Conservation (phyloP, 768 basidiomycete species). For the Chalciporus chontae region DNA sequence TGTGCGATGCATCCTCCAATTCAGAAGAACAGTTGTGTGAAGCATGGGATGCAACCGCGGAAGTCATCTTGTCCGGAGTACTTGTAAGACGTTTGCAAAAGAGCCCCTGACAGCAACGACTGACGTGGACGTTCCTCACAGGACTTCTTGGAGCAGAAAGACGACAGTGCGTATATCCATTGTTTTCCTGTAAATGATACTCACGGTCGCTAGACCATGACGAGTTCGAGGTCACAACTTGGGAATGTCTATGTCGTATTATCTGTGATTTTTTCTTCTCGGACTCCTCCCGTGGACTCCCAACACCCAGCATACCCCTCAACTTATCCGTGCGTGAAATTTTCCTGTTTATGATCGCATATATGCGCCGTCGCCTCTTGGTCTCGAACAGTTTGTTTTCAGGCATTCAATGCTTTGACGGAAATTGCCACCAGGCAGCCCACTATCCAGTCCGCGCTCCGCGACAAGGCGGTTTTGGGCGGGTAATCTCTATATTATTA, state of each 20-base stretch:
- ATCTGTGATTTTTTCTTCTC: conserved; percentile 39
- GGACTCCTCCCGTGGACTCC: conserved; percentile 13
- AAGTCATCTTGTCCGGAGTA: conserved; percentile 50
- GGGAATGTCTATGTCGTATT: conserved; percentile 26
- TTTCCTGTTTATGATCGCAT: conserved; percentile 15
- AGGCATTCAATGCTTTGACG: conserved; percentile 54
- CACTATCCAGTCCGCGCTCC: conserved; percentile 44
- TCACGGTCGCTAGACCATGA: conserved; percentile 13
- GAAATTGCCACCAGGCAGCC: conserved; percentile 42
- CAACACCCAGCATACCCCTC: conserved; percentile 23
- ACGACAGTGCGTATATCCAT: conserved; percentile 14
- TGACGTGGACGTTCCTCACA: conserved; percentile 21
- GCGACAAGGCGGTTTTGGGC: conserved; percentile 42
- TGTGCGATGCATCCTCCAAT: conserved; percentile 25
- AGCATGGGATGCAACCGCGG: conserved; percentile 45
- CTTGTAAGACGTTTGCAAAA: conserved; percentile 33
- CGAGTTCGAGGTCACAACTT: conserved; percentile 23
- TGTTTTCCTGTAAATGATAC: neutral
- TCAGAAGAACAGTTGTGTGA: conserved; percentile 19
- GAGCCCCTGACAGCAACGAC: neutral
- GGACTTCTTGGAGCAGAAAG: conserved; percentile 24
- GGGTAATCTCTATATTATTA: conserved; percentile 35
- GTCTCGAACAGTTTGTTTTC: conserved; percentile 17
- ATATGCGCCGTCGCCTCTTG: conserved; percentile 24
- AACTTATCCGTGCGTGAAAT: conserved; percentile 21